Base-by-base conservation (phyloP, 2,329 filamentous ascomycete species). In the Ceratocystis alfenasii region DNA sequence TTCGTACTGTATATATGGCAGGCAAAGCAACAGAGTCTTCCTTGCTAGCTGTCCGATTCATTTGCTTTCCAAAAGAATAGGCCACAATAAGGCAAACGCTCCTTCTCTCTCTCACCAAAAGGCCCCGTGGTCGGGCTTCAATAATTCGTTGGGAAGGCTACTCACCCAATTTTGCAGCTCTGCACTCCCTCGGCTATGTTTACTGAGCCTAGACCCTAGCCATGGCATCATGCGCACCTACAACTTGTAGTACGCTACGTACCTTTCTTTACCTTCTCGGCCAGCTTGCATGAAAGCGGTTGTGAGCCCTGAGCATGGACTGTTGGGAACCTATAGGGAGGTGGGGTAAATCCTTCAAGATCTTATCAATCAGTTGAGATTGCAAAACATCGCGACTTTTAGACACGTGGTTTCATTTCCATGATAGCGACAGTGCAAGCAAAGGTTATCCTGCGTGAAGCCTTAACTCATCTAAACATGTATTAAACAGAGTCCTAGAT, bases 351-450 rank as follows among this genome's bases (percentile, higher is more conserved):
- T 36, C 28, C 55, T 50, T 2, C 25, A 63, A 65, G 66, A 67
- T 67, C 66, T 67, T 65, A 67, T 67, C 66, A 67, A 67, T 67
- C 66, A 67, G 66, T 65, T 50, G 57, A 41, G 46, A 17, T 41
- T 61, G 6, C 44, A 20, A 57, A 48, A 25, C 60, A 66, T 66
- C 65, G 17, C 65, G 20, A 66, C 15, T 20, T 46, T 20, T 28
- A 25, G 4, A 12, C 46, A 48, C 7, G 1, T 25, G 15, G 15
- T n/a, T 36, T 59, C 28, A 15, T 36, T 59, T 59, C 10, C 28
- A 20, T 36, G 28, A 33, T 4, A 57, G 17, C 28, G 5, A 36
- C 5, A 0, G 6, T 7, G 30, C 30, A 33, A 33, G 30, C 30
- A 33, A 33, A 33, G 15, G 17, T 33, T n/a, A 15, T 4, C 8